A percentile compares a stretch with the other conserved stretches of the same genome.
phyloP scores from a whole-genome alignment of 2,329 filamentous ascomycete genomes.

The Ceratocystis alfenasii region DNA sequence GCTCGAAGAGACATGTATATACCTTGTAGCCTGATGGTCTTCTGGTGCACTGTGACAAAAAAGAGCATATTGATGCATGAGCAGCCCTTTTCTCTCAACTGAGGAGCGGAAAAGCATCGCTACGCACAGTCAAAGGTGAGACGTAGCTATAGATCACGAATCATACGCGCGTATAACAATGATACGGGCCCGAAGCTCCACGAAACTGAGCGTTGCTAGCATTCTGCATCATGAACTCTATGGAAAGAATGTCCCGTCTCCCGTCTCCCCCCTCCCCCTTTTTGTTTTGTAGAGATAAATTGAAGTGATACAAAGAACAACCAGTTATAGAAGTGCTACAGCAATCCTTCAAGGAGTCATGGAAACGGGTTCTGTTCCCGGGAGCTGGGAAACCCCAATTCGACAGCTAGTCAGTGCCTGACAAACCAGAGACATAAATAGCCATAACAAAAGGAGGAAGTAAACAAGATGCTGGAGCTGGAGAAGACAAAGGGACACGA shows the following conservation, averaged over 20 bases:
- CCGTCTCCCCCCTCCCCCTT: background rate
- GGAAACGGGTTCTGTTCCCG: background rate
- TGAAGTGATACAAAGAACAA: slow-evolving; percentile 5
- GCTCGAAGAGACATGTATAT: background rate
- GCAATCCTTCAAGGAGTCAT: slow-evolving; percentile 1
- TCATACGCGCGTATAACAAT: too few relatives aligned
- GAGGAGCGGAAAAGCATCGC: background rate
- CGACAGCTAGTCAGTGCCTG: background rate
- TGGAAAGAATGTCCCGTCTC: background rate
- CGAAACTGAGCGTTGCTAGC: background rate
- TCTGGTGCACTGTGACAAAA: background rate
- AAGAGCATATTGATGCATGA: background rate
- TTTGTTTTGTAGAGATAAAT: background rate
- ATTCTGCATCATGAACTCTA: background rate
- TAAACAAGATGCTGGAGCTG: background rate
- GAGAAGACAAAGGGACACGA: background rate
- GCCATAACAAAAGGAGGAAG: background rate
- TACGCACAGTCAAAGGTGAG: slow-evolving; percentile 6
- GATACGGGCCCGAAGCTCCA: too few relatives aligned
- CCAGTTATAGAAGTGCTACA: slow-evolving; percentile 4
- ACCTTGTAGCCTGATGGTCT: background rate
- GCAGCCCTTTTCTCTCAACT: background rate
- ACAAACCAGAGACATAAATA: slow-evolving; percentile 1
- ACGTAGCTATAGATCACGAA: background rate
- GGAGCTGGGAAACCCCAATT: background rate